Evolutionary conservation across 257 asterid genomes (phyloP).

Genomic region (Nyctanthes arbortristis): DNA sequence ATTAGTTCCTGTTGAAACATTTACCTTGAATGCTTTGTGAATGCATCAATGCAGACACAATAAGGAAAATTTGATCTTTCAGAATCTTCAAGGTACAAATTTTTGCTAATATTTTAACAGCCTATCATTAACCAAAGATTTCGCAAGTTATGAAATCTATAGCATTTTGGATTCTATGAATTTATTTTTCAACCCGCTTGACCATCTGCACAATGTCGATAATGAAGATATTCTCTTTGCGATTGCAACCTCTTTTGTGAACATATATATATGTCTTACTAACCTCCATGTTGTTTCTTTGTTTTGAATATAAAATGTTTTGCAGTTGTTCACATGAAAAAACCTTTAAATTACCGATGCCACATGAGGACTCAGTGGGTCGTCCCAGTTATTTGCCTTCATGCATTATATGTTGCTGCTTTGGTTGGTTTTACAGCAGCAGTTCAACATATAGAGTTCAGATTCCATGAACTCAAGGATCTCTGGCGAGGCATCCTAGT

Average conservation of each 20-base stretch:
- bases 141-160: neutral
- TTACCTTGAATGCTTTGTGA: neutral
- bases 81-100: neutral
- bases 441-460: slow-evolving; percentile 71
- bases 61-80: neutral
- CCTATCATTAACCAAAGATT: neutral
- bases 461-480: slow-evolving; percentile 84
- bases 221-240: neutral
- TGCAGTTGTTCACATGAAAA: slow-evolving; percentile 62
- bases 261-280: neutral
- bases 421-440: slow-evolving; percentile 74
- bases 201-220: neutral
- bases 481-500: slow-evolving; percentile 85
- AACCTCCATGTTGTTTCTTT: neutral
- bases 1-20: neutral
- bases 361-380: slow-evolving; percentile 73
- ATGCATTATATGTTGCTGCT: slow-evolving; percentile 64
- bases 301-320: slow-evolving; percentile 6
- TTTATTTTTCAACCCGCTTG: slow-evolving; percentile 4
- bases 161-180: neutral
- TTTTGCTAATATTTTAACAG: neutral
- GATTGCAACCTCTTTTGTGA: neutral
- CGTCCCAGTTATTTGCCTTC: slow-evolving; percentile 63
- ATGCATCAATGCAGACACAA: neutral
- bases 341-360: slow-evolving; percentile 76